phyloP scores from a whole-genome alignment of 345 rosid species.

The Rhodamnia rubescens region DNA sequence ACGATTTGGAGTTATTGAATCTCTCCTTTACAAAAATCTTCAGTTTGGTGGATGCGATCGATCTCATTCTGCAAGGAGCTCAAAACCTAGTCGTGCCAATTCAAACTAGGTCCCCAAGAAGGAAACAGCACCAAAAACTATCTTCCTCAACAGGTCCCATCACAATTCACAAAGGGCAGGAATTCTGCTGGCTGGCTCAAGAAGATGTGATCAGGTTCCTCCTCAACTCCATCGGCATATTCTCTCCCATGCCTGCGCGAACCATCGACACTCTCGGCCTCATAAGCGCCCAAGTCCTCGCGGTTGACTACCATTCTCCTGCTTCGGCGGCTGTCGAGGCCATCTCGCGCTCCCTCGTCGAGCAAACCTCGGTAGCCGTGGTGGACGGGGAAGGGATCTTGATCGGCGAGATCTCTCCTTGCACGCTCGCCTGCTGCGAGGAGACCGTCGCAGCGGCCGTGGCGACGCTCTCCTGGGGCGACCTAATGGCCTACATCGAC shows the following conservation, averaged over 20 bases:
- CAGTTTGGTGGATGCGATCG: slow-evolving; percentile 80
- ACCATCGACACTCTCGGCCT: slow-evolving; percentile 57
- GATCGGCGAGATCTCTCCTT: slow-evolving; percentile 77
- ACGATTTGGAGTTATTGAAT: not conserved
- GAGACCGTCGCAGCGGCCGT: slow-evolving; percentile 65
- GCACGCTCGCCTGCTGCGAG: slow-evolving; percentile 48
- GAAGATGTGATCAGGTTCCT: slow-evolving; percentile 81
- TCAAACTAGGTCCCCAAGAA: slow-evolving; percentile 29
- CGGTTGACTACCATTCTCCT: slow-evolving; percentile 58
- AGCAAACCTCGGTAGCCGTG: slow-evolving; percentile 70
- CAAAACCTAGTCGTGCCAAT: slow-evolving; percentile 83
- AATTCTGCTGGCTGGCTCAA: slow-evolving; percentile 87
- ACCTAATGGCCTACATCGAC: slow-evolving; percentile 80
- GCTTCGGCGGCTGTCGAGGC: slow-evolving; percentile 41
- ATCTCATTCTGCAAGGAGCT: slow-evolving; percentile 69
- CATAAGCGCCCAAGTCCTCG: slow-evolving; percentile 30
- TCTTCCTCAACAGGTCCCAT: slow-evolving; percentile 5
- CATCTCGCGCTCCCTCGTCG: slow-evolving; percentile 29
- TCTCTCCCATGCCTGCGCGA: slow-evolving; percentile 58
- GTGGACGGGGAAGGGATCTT: slow-evolving; percentile 41
- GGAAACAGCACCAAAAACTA: slow-evolving; percentile 28
- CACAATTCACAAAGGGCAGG: slow-evolving; percentile 36
- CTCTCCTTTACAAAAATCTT: not conserved
- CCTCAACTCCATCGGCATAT: slow-evolving; percentile 57
- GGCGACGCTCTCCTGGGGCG: slow-evolving; percentile 60